Percentiles rank a stretch among this genome's conserved stretches.
phyloP scores from a whole-genome alignment of 805 yeast species.

The Pichia membranifaciens region DNA sequence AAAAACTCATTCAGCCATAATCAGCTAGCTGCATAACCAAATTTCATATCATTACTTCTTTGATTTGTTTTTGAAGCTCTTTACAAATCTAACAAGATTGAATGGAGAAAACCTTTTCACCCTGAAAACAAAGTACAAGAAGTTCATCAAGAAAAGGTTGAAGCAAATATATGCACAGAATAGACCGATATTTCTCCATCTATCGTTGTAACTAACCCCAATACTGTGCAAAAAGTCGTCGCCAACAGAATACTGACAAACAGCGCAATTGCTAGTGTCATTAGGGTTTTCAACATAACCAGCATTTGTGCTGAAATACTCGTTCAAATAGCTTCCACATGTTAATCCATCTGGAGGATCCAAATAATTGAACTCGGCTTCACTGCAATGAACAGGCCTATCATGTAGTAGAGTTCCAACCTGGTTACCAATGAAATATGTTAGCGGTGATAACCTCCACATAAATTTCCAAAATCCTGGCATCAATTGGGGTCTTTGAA shows the following conservation, averaged over 20 bases:
- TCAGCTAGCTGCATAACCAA: too few relatives aligned
- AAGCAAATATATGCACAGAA: constrained; percentile 50
- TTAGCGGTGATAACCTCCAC: constrained; percentile 69
- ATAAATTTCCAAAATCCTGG: constrained; percentile 84
- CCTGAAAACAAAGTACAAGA: constrained; percentile 31
- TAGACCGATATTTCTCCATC: constrained; percentile 68
- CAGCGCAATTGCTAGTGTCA: constrained; percentile 44
- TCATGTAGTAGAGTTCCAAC: constrained; percentile 46
- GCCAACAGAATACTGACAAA: constrained; percentile 41
- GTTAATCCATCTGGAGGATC: constrained; percentile 57
- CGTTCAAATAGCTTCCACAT: constrained; percentile 50
- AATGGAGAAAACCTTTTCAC: constrained; percentile 16
- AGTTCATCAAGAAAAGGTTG: constrained; percentile 39
- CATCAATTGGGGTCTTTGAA: constrained; percentile 50
- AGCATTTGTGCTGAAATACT: constrained; percentile 31
- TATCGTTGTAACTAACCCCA: constrained; percentile 37
- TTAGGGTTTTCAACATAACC: constrained; percentile 57
- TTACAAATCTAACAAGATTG: background rate
- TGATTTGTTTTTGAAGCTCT: background rate
- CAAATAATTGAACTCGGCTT: constrained; percentile 43
- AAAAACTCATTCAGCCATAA: background rate
- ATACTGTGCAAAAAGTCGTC: constrained; percentile 42
- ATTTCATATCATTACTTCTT: too few relatives aligned
- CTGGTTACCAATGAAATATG: constrained; percentile 56
- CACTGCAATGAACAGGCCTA: constrained; percentile 44